These are phyloP conservation scores for Thelonectria blattea DNA, from an alignment of 2,329 filamentous ascomycete genomes.

Conservation along the genomic window DNA sequence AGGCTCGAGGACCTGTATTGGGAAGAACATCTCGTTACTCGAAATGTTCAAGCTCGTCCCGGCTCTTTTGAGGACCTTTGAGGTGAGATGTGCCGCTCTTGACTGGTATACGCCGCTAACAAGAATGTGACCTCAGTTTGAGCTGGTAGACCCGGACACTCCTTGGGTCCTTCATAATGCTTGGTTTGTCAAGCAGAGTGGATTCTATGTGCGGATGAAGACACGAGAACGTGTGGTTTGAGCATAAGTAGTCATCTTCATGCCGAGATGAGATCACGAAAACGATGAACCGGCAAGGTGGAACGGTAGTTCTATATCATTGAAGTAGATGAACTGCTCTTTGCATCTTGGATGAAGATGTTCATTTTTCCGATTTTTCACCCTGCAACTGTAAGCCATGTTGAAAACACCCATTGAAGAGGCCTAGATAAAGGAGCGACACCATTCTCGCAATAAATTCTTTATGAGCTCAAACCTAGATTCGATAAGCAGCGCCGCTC, in stretches of 20 bases:
- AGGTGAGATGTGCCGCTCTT: conserved; percentile 2
- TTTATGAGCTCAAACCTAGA: too few relatives aligned
- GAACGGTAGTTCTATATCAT: too few relatives aligned
- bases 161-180: conserved; percentile 14
- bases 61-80: conserved; percentile 14
- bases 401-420: too few relatives aligned
- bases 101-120: neutral
- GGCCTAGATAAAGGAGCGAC: too few relatives aligned
- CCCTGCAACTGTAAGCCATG: too few relatives aligned
- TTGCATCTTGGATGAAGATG: too few relatives aligned
- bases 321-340: too few relatives aligned
- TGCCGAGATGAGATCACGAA: too few relatives aligned
- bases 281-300: too few relatives aligned
- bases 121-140: conserved; percentile 46
- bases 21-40: conserved; percentile 67
- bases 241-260: neutral
- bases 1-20: conserved; percentile 71
- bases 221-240: conserved; percentile 14
- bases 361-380: too few relatives aligned
- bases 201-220: conserved; percentile 10
- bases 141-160: conserved; percentile 53
- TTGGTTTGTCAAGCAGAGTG: conserved; percentile 20
- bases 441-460: too few relatives aligned
- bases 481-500: too few relatives aligned
- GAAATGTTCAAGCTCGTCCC: conserved; percentile 69